Evolutionary conservation across 2,329 filamentous ascomycete genomes (phyloP).

Genomic region (Dactylellina haptotyla): DNA sequence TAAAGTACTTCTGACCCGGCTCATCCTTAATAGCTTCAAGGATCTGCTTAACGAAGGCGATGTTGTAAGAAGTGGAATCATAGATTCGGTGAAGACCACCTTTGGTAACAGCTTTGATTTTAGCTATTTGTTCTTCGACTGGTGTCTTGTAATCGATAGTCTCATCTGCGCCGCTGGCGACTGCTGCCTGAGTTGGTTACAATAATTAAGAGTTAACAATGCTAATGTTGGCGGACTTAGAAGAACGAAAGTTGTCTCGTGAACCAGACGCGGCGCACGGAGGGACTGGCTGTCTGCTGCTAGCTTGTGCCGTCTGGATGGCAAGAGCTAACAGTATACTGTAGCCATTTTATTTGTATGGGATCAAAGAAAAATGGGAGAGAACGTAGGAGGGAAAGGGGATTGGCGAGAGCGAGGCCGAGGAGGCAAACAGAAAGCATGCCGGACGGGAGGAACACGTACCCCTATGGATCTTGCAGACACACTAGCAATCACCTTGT

Average conservation of each 20-base stretch:
- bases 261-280: too few species aligned
- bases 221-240: neutral
- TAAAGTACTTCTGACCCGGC: constrained; percentile 31
- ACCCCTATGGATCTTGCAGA: constrained; percentile 32
- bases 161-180: constrained; percentile 34
- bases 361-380: too few species aligned
- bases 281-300: too few species aligned
- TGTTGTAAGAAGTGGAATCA: constrained; percentile 30
- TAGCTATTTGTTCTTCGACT: constrained; percentile 29
- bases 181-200: constrained; percentile 26
- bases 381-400: neutral
- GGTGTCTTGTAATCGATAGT: constrained; percentile 45
- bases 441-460: constrained; percentile 1
- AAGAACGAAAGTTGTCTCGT: neutral
- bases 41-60: constrained; percentile 13
- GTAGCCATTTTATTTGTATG: too few species aligned
- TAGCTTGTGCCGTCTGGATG: too few species aligned
- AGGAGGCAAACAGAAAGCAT: neutral
- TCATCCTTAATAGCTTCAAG: constrained; percentile 37
- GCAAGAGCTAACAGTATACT: too few species aligned
- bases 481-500: constrained; percentile 51
- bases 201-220: neutral
- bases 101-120: constrained; percentile 33
- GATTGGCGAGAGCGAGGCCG: neutral
- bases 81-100: constrained; percentile 40